phyloP scores from a whole-genome alignment of 1,139 yeast genomes.

The Debaryomyces sp. region DNA sequence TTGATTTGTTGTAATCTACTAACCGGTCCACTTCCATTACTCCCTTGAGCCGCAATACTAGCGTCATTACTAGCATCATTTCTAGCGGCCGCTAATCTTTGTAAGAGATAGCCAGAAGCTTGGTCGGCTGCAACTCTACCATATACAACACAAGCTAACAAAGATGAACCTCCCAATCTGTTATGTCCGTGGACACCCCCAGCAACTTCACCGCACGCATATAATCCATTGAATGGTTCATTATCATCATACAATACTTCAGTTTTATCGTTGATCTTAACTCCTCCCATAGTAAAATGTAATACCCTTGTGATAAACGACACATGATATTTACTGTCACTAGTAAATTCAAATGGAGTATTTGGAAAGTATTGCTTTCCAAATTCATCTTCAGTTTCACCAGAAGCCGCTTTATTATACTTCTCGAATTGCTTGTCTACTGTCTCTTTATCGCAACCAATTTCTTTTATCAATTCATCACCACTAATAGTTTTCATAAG shows the following conservation, averaged over 20 bases:
- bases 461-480: slow-evolving; percentile 48
- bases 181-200: slow-evolving; percentile 85
- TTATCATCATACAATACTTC: slow-evolving; percentile 53
- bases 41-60: slow-evolving; percentile 9
- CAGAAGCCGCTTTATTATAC: slow-evolving; percentile 51
- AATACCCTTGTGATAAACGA: slow-evolving; percentile 72
- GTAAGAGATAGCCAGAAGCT: slow-evolving; percentile 36
- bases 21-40: slow-evolving; percentile 20
- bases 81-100: slow-evolving; percentile 23
- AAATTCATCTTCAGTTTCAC: slow-evolving; percentile 44
- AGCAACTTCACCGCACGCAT: slow-evolving; percentile 80
- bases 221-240: slow-evolving; percentile 57
- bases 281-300: slow-evolving; percentile 89
- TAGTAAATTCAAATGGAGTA: slow-evolving; percentile 42
- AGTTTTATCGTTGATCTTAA: slow-evolving; percentile 60
- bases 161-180: slow-evolving; percentile 75
- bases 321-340: slow-evolving; percentile 42
- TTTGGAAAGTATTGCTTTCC: slow-evolving; percentile 57
- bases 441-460: slow-evolving; percentile 34
- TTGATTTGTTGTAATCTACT: slow-evolving; percentile 46
- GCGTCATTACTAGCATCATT: slow-evolving; percentile 10
- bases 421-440: slow-evolving; percentile 41
- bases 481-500: slow-evolving; percentile 59
- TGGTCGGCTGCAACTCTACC: slow-evolving; percentile 67
- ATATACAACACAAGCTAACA: slow-evolving; percentile 80